These are phyloP conservation scores for Aspergillus avenaceus DNA, from an alignment of 495 filamentous ascomycete species.

Conservation along the genomic window DNA sequence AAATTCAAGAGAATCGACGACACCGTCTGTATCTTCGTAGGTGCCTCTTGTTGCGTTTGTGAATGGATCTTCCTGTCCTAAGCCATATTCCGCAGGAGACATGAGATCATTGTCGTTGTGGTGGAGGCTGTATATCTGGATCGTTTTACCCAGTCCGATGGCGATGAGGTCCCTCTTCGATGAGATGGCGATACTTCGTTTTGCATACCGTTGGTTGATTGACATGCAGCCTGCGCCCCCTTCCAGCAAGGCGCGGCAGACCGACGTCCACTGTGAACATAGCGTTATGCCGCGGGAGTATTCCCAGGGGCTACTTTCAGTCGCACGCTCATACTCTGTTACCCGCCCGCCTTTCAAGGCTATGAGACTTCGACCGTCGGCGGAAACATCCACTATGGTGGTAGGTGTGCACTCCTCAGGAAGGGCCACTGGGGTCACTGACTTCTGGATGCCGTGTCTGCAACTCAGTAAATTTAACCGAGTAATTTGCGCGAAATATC, in stretches of 20 bases:
- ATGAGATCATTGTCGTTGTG: background rate
- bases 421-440: constrained; percentile 1
- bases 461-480: constrained; percentile 10
- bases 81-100: constrained; percentile 10
- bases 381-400: constrained; percentile 1
- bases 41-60: background rate
- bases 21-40: constrained; percentile 18
- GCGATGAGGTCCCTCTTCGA: constrained; percentile 11
- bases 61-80: constrained; percentile 7
- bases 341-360: constrained; percentile 12
- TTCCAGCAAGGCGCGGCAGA: constrained; percentile 11
- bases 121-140: constrained; percentile 16
- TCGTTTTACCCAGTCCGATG: constrained; percentile 10
- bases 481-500: constrained; percentile 11
- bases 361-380: constrained; percentile 10
- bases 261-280: constrained; percentile 14
- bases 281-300: constrained; percentile 10
- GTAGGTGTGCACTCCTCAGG: constrained; percentile 8
- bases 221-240: constrained; percentile 2
- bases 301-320: background rate
- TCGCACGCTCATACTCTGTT: constrained; percentile 2
- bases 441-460: constrained; percentile 5
- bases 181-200: constrained; percentile 16
- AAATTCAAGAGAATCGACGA: constrained; percentile 19
- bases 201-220: constrained; percentile 11